Evolutionary conservation across 495 filamentous ascomycete genomes (phyloP).

Genomic region (Beverwykella pulmonaria): DNA sequence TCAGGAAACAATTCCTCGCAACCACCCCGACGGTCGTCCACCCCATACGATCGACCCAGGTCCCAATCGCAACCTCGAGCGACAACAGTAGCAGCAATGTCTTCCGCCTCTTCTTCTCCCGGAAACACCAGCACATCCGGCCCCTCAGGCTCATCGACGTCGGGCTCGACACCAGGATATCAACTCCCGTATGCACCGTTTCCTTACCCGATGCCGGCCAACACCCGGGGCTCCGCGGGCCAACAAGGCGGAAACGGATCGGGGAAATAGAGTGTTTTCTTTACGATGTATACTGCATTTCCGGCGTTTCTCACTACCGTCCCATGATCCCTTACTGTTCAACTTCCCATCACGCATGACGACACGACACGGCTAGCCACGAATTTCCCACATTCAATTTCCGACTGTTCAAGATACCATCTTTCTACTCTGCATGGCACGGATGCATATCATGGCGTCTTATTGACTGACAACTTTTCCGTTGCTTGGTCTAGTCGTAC

Average conservation of each 20-base stretch:
- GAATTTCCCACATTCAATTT: background rate
- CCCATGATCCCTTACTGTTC: too few relatives aligned
- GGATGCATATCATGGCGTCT: background rate
- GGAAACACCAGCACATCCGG: slow-evolving; percentile 32
- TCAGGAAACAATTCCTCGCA: slow-evolving; percentile 20
- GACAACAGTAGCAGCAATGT: slow-evolving; percentile 12
- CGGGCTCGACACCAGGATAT: slow-evolving; percentile 20
- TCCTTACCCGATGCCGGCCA: slow-evolving; percentile 31
- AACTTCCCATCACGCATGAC: background rate
- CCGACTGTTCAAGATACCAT: slow-evolving; percentile 3
- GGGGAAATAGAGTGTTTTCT: slow-evolving; percentile 23
- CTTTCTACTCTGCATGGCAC: slow-evolving; percentile 1
- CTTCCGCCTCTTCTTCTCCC: slow-evolving; percentile 33
- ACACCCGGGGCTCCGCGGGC: background rate
- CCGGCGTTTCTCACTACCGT: slow-evolving; percentile 2
- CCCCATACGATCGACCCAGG: slow-evolving; percentile 21
- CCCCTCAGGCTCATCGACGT: slow-evolving; percentile 7
- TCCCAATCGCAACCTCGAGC: slow-evolving; percentile 13
- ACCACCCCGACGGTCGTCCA: slow-evolving; percentile 15
- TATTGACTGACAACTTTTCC: background rate
- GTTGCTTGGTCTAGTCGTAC: background rate
- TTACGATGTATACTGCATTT: slow-evolving; percentile 5
- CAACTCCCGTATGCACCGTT: slow-evolving; percentile 35
- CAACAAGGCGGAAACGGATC: slow-evolving; percentile 7
- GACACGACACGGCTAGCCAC: slow-evolving; percentile 3